Percentiles rank a stretch among this genome's conserved stretches.
phyloP scores from a whole-genome alignment of 2,329 filamentous ascomycete genomes.

The Fusarium sp. region DNA sequence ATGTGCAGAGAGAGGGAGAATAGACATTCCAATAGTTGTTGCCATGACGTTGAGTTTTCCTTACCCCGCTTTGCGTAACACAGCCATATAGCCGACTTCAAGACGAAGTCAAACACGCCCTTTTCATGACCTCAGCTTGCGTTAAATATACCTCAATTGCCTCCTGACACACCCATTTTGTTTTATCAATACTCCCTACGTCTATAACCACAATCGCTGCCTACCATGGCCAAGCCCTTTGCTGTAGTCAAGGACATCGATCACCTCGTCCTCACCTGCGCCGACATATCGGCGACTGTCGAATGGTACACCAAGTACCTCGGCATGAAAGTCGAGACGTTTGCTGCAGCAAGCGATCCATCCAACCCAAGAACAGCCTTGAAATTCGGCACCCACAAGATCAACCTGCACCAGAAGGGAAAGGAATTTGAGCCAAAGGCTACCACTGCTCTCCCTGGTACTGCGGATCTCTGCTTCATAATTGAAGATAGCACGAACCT shows the following conservation, averaged over 20 bases:
- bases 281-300: slow-evolving; percentile 64
- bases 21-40: too few relatives aligned
- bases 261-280: slow-evolving; percentile 74
- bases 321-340: slow-evolving; percentile 71
- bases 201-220: too few relatives aligned
- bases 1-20: too few relatives aligned
- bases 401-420: slow-evolving; percentile 73
- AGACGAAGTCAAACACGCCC: too few relatives aligned
- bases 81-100: too few relatives aligned
- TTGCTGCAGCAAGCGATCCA: slow-evolving; percentile 58
- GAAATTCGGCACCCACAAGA: slow-evolving; percentile 71
- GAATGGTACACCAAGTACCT: slow-evolving; percentile 70
- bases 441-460: slow-evolving; percentile 66
- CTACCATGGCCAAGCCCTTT: slow-evolving; percentile 35
- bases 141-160: too few relatives aligned
- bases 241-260: slow-evolving; percentile 65
- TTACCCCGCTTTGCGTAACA: too few relatives aligned
- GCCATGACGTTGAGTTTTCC: too few relatives aligned
- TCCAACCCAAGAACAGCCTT: slow-evolving; percentile 64
- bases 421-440: slow-evolving; percentile 75
- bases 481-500: slow-evolving; percentile 63
- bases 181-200: too few relatives aligned
- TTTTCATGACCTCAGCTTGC: too few relatives aligned
- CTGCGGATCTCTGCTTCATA: slow-evolving; percentile 73
- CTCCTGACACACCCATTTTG: too few relatives aligned